phyloP scores from a whole-genome alignment of 176 grass and related monocot species.

The Avena insularis region DNA sequence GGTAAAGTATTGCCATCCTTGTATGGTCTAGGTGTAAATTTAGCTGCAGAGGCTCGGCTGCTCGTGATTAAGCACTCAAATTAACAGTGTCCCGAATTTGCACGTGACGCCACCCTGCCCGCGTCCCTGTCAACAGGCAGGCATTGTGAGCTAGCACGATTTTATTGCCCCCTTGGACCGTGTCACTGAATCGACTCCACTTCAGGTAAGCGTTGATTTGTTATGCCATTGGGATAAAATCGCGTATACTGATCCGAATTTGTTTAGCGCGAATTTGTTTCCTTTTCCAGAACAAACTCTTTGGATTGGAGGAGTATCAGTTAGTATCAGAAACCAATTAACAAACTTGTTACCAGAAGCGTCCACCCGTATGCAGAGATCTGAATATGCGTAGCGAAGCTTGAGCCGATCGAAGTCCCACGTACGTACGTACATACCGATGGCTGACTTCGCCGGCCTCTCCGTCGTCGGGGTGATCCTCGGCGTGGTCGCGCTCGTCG shows the following conservation, averaged over 20 bases:
- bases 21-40: slow-evolving; percentile 33
- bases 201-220: not conserved
- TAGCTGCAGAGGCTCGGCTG: not conserved
- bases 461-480: not conserved
- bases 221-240: not conserved
- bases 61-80: slow-evolving; percentile 31
- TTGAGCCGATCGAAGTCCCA: not conserved
- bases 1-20: slow-evolving; percentile 28
- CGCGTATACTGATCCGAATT: not conserved
- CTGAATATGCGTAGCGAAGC: too few relatives aligned
- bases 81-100: not conserved
- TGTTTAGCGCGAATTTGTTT: not conserved
- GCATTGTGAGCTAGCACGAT: not conserved
- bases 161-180: not conserved
- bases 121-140: not conserved
- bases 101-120: not conserved
- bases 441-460: not conserved
- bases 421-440: not conserved
- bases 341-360: not conserved
- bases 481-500: not conserved
- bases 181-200: not conserved
- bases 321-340: not conserved
- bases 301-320: not conserved
- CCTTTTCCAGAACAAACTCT: not conserved
- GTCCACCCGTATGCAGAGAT: not conserved